phyloP scores from a whole-genome alignment of 768 basidiomycete genomes.

The Antrodiella citrinella region DNA sequence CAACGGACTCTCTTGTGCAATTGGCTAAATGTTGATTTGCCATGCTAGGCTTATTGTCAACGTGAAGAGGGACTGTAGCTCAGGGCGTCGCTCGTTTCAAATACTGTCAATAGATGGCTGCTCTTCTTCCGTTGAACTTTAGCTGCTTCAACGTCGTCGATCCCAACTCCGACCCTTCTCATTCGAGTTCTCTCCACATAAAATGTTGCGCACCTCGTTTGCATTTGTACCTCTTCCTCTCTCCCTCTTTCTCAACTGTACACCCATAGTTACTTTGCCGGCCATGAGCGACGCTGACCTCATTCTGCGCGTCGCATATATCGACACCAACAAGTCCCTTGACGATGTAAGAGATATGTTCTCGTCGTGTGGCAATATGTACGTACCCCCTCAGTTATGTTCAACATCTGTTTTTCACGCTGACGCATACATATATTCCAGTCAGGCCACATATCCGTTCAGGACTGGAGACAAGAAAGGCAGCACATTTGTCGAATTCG shows the following conservation, averaged over 20 bases:
- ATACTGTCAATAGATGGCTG: neutral
- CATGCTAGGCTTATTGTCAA: no score
- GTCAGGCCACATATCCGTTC: constrained; percentile 9
- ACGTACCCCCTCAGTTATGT: constrained; percentile 1
- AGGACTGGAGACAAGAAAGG: constrained; percentile 1
- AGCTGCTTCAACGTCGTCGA: no score
- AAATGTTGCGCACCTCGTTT: no score
- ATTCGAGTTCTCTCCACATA: no score
- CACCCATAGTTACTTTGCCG: no score
- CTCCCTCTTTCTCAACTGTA: constrained; percentile 22
- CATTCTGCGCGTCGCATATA: constrained; percentile 24
- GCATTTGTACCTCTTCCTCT: no score
- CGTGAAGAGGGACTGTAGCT: no score
- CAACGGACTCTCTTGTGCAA: no score
- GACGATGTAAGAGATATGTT: constrained; percentile 8
- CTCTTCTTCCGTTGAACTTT: constrained; percentile 13
- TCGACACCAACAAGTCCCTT: constrained; percentile 19
- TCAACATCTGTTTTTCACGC: neutral
- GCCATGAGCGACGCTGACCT: constrained; percentile 24
- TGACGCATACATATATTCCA: constrained; percentile 3
- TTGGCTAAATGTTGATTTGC: no score
- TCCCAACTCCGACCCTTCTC: no score
- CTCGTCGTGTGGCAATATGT: constrained; percentile 17
- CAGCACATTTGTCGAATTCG: constrained; percentile 18
- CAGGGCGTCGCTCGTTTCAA: neutral